Base-by-base conservation (phyloP, 768 basidiomycete species). In the Pleurotus platypus region DNA sequence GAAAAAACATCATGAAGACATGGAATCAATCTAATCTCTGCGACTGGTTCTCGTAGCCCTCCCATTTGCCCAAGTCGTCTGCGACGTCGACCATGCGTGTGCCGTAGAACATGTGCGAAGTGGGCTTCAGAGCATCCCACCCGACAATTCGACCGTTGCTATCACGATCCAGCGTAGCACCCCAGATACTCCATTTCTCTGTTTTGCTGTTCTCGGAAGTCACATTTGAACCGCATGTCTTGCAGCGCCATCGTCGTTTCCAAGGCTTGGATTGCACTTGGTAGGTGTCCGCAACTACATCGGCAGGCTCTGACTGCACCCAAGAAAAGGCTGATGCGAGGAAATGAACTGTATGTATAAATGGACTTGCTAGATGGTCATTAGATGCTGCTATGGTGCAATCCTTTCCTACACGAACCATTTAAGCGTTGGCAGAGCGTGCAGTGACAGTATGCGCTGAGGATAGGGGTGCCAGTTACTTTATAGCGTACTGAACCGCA, bases 381-480 rank as follows among this genome's bases (percentile, higher is more conserved):
- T 35, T 11, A 46, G 22, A 40, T 50, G 46, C 20, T 37, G 39
- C 45, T 49, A 40, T 61, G 58, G 51, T 40, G 56, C 50, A 22
- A 40, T 22, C 47, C 50, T 5, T 4, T 26, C 24, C 35, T 16
- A 38, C 48, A 59, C 73, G 57, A 64, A 80, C 85, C 82, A 61
- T 70, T 81, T 50, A 87, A 65, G 40, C 79, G 72, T 67, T 89
- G 87, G 63, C 88, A 90, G n/a, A 78, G 66, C 3, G 83, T 83
- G 64, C 88, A 90, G 63, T 89, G 88, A 60, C 85, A 89, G 63
- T 82, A 88, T 4, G 82, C 85, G 60, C 80, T 81, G 35, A 82
- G 69, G 3, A 80, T 61, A 0, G 86, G 84, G 35, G 64, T 67
- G 1, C 80, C 81, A 9, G 66, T 67, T 2, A 84, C 72, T 47